phyloP scores from a whole-genome alignment of 2,329 filamentous ascomycete species.

The Fusarium avenaceum region DNA sequence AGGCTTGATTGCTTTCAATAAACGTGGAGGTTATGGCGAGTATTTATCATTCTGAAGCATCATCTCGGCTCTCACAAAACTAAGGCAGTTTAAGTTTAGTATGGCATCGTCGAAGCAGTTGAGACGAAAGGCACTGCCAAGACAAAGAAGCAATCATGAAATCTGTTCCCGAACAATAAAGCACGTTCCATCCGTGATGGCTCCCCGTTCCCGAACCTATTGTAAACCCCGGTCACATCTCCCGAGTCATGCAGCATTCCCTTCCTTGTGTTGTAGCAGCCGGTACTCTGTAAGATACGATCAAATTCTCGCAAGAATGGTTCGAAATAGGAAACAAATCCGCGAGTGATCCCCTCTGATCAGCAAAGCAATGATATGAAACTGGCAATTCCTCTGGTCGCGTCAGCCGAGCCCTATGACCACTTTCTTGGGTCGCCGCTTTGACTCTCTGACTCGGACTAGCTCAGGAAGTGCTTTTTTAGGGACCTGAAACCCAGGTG shows the following conservation, averaged over 20 bases:
- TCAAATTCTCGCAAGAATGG: conserved; percentile 11
- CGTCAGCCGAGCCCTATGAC: background rate
- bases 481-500: conserved; percentile 30
- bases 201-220: conserved; percentile 2
- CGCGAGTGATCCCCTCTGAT: conserved; percentile 14
- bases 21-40: background rate
- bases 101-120: background rate
- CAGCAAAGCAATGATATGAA: conserved; percentile 14
- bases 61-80: conserved; percentile 17
- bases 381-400: background rate
- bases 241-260: conserved; percentile 6
- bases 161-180: background rate
- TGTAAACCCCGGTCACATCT: background rate
- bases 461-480: conserved; percentile 4
- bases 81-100: conserved; percentile 12
- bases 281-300: background rate
- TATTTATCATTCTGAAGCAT: conserved; percentile 19
- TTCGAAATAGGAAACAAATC: conserved; percentile 25
- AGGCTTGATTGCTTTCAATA: conserved; percentile 2
- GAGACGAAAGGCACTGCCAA: conserved; percentile 4
- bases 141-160: background rate
- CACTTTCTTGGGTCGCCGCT: conserved; percentile 18
- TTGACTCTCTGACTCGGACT: conserved; percentile 15
- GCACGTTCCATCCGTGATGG: background rate
- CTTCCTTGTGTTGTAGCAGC: background rate